Percentiles rank a stretch among this genome's conserved stretches.
Evolutionary conservation across 2,329 filamentous ascomycete genomes (phyloP).

Genomic region (Fusarium denticulatum): DNA sequence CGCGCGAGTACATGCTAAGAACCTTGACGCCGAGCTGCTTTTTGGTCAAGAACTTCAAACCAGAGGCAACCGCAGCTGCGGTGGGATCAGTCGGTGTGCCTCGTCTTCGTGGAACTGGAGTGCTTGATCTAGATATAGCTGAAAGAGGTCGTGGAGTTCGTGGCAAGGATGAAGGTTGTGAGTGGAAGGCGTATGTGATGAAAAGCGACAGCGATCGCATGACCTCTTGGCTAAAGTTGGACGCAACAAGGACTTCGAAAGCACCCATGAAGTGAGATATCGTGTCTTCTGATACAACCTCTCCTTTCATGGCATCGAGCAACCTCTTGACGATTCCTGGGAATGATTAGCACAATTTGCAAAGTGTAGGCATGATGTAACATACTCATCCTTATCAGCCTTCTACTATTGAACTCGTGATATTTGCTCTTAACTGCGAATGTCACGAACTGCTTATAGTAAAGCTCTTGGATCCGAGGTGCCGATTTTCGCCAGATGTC

Average conservation of each 20-base stretch:
- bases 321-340: slow-evolving; percentile 88
- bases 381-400: slow-evolving; percentile 90
- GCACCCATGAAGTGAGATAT: slow-evolving; percentile 81
- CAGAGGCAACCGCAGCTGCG: slow-evolving; percentile 44
- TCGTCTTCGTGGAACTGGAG: slow-evolving; percentile 52
- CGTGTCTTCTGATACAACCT: slow-evolving; percentile 76
- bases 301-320: slow-evolving; percentile 88
- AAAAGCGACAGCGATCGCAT: slow-evolving; percentile 89
- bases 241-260: slow-evolving; percentile 81
- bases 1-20: slow-evolving; percentile 78
- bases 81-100: slow-evolving; percentile 49
- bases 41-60: slow-evolving; percentile 62
- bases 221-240: slow-evolving; percentile 84
- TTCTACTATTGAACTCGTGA: slow-evolving; percentile 89
- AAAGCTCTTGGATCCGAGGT: slow-evolving; percentile 81
- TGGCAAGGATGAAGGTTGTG: slow-evolving; percentile 57
- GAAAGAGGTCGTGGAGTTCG: slow-evolving; percentile 62
- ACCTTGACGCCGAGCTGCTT: slow-evolving; percentile 79
- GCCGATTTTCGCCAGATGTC: slow-evolving; percentile 91
- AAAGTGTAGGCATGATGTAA: slow-evolving; percentile 10
- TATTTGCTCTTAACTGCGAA: slow-evolving; percentile 93
- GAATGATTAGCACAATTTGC: slow-evolving; percentile 22
- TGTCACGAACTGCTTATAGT: slow-evolving; percentile 90
- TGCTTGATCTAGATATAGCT: slow-evolving; percentile 52
- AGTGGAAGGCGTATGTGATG: slow-evolving; percentile 89